A percentile compares a stretch with the other conserved stretches of the same genome.
phyloP scores from a whole-genome alignment of 352 stramenopile species.

The Elongisporangium undulatum region DNA sequence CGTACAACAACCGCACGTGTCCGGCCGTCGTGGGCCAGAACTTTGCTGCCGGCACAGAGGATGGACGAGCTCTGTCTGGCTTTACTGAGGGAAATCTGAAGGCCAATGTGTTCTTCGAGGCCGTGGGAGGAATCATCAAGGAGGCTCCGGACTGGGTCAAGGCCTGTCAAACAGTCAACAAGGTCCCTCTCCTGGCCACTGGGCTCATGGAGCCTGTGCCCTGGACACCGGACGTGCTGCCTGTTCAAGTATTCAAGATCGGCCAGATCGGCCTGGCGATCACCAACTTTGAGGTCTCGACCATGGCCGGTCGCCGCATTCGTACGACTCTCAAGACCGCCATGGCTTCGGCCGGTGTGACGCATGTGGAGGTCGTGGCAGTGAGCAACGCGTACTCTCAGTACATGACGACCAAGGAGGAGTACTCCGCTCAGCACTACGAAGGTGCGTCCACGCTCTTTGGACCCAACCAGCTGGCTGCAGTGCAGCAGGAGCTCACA shows the following conservation, averaged over 20 bases:
- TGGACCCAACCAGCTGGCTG: slow-evolving; percentile 54
- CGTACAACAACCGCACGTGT: slow-evolving; percentile 34
- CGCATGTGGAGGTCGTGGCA: slow-evolving; percentile 41
- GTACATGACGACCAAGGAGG: slow-evolving; percentile 60
- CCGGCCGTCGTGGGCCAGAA: slow-evolving; percentile 44
- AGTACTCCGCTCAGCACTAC: slow-evolving; percentile 64
- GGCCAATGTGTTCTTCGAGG: slow-evolving; percentile 23
- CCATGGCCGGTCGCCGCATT: slow-evolving; percentile 53
- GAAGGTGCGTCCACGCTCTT: slow-evolving; percentile 72
- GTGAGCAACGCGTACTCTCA: slow-evolving; percentile 59
- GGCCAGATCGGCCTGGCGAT: slow-evolving; percentile 47
- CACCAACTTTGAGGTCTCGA: slow-evolving; percentile 56
- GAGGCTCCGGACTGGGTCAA: slow-evolving; percentile 31
- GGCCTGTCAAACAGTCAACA: slow-evolving; percentile 32
- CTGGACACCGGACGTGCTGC: slow-evolving; percentile 42
- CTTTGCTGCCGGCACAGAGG: slow-evolving; percentile 43
- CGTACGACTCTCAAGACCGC: slow-evolving; percentile 20
- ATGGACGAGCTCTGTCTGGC: slow-evolving; percentile 25
- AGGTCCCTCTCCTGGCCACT: slow-evolving; percentile 29
- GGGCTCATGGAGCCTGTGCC: slow-evolving; percentile 34
- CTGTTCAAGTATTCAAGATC: slow-evolving; percentile 48
- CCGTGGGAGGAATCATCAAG: slow-evolving; percentile 18
- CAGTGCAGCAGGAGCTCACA: slow-evolving; percentile 45
- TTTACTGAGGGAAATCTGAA: slow-evolving; percentile 31
- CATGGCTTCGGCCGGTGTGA: slow-evolving; percentile 18